These are phyloP conservation scores for Pyricularia pennisetigena DNA, from an alignment of 2,329 filamentous ascomycete genomes.

Conservation along the genomic window DNA sequence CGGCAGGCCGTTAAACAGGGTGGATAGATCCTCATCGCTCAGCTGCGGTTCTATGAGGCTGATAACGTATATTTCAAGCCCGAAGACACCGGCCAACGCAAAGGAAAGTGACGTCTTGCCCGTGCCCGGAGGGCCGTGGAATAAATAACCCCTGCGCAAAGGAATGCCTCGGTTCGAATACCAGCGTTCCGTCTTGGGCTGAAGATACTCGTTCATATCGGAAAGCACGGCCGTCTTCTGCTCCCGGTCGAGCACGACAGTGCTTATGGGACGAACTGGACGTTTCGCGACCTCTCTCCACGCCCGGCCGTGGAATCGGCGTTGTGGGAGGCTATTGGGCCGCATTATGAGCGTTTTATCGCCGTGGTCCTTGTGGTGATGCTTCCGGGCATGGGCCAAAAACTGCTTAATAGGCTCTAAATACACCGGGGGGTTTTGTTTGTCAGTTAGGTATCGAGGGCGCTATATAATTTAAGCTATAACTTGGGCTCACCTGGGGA, in stretches of 20 bases:
- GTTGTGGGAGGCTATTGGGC: constrained; percentile 33
- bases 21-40: constrained; percentile 50
- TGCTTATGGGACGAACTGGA: constrained; percentile 61
- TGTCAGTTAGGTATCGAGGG: neutral
- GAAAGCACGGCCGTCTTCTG: constrained; percentile 57
- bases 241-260: constrained; percentile 60
- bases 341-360: constrained; percentile 50
- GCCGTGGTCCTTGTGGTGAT: constrained; percentile 41
- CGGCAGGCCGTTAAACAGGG: constrained; percentile 51
- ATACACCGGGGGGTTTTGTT: neutral
- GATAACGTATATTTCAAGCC: constrained; percentile 57
- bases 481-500: constrained; percentile 16
- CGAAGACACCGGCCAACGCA: constrained; percentile 55
- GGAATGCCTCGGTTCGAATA: constrained; percentile 69
- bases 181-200: constrained; percentile 60
- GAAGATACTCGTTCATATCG: constrained; percentile 71
- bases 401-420: constrained; percentile 41
- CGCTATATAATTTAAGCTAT: neutral
- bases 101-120: constrained; percentile 63
- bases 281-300: constrained; percentile 52
- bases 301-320: constrained; percentile 31
- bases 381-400: constrained; percentile 40
- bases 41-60: constrained; percentile 48
- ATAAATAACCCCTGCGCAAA: constrained; percentile 66
- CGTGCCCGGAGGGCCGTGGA: constrained; percentile 65